A percentile compares a stretch with the other conserved stretches of the same genome.
Evolutionary conservation across 2,329 filamentous ascomycete species (phyloP).

Genomic region (Penicillium hordei): DNA sequence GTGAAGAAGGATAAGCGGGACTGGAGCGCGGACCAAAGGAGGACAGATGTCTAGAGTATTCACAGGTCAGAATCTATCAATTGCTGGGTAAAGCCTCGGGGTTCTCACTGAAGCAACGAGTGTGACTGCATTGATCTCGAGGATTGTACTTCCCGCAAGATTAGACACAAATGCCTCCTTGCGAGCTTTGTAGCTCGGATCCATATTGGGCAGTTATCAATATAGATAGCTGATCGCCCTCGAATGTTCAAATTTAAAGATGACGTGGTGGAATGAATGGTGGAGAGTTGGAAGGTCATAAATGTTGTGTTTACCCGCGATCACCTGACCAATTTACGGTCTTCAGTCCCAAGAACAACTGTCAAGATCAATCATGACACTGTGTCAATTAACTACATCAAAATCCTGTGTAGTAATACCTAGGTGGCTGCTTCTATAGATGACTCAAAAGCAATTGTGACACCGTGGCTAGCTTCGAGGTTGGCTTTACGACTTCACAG

Average conservation of each 20-base stretch:
- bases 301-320: not conserved
- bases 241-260: not conserved
- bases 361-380: slow-evolving; percentile 12
- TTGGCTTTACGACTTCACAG: not conserved
- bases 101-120: slow-evolving; percentile 75
- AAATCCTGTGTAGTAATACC: not conserved
- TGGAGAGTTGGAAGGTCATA: slow-evolving; percentile 7
- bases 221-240: not conserved
- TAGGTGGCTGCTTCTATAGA: not conserved
- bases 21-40: slow-evolving; percentile 89
- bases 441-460: not conserved
- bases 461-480: not conserved
- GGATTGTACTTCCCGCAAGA: slow-evolving; percentile 75
- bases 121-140: slow-evolving; percentile 84
- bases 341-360: slow-evolving; percentile 2
- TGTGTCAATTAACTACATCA: not conserved
- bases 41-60: slow-evolving; percentile 64
- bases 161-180: slow-evolving; percentile 97
- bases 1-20: slow-evolving; percentile 80
- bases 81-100: not conserved
- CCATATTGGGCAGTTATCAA: slow-evolving; percentile 28
- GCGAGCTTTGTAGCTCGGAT: slow-evolving; percentile 73
- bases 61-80: not conserved
- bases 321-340: slow-evolving; percentile 7
- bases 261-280: slow-evolving; percentile 1